These are phyloP conservation scores for Alternaria hordeiaustralica DNA, from an alignment of 2,329 filamentous ascomycete species.

Conservation along the genomic window DNA sequence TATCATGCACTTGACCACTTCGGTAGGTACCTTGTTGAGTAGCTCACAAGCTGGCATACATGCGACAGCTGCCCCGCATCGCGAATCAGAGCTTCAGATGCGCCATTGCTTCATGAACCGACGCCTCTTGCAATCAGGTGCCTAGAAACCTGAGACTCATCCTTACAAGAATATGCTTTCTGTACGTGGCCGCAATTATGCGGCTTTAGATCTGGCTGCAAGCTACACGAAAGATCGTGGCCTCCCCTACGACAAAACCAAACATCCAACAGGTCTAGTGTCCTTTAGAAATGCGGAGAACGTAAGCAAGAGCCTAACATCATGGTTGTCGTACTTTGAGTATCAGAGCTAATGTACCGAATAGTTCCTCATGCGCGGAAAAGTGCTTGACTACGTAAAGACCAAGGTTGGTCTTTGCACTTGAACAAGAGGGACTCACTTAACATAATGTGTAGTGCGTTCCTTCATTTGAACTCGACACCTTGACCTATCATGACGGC, in stretches of 20 bases:
- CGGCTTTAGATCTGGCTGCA: constrained; percentile 7
- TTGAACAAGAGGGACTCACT: not conserved
- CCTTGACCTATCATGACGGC: constrained; percentile 11
- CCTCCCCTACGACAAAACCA: not conserved
- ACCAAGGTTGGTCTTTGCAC: constrained; percentile 4
- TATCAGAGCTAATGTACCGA: not conserved
- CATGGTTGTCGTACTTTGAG: not conserved
- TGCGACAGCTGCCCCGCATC: constrained; percentile 3
- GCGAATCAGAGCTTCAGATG: constrained; percentile 1
- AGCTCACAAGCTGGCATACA: not conserved
- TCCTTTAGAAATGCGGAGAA: constrained; percentile 9
- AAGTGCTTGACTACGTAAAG: not conserved
- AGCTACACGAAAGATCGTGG: constrained; percentile 10
- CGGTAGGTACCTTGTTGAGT: not conserved
- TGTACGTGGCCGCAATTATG: constrained; percentile 6
- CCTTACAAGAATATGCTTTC: not conserved
- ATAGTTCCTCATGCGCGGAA: constrained; percentile 8
- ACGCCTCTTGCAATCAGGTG: not conserved
- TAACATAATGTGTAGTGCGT: not conserved
- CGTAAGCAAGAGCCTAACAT: not conserved
- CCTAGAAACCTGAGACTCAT: too few species aligned
- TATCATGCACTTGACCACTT: not conserved
- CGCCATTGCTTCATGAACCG: not conserved
- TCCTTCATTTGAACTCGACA: not conserved
- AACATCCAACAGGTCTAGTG: constrained; percentile 1